Conservation (phyloP, 1,139 yeast genomes). For the Debaryomyces fabryi region DNA sequence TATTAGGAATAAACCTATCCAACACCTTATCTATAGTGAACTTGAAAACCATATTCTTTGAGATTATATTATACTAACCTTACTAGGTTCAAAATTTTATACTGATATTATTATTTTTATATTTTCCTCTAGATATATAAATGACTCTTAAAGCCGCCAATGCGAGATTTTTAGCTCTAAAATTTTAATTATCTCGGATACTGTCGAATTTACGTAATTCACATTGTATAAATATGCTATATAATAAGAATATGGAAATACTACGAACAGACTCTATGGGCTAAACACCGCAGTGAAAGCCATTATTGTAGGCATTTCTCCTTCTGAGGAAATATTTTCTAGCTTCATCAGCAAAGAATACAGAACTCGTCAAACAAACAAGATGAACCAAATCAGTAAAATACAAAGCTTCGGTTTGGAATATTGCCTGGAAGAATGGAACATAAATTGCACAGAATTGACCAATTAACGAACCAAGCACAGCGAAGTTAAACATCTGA, state of each 20-base stretch:
- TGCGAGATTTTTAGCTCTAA: background rate
- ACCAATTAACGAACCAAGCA: conserved; percentile 86
- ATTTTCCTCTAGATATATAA: background rate
- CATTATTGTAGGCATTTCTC: conserved; percentile 3
- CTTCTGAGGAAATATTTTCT: conserved; percentile 51
- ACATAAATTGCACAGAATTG: conserved; percentile 91
- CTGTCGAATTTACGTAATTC: background rate
- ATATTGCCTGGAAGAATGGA: conserved; percentile 86
- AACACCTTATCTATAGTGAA: conserved; percentile 41
- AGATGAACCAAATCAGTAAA: conserved; percentile 69
- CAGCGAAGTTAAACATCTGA: conserved; percentile 91
- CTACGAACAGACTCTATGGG: background rate
- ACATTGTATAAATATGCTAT: background rate
- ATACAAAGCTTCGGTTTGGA: conserved; percentile 89
- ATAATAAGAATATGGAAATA: background rate
- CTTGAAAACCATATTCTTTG: conserved; percentile 38
- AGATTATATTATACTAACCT: background rate
- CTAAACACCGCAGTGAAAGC: conserved; percentile 5
- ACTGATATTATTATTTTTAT: background rate
- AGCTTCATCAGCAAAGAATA: conserved; percentile 81
- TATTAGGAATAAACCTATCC: conserved; percentile 34
- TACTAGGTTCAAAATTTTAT: background rate
- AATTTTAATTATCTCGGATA: background rate
- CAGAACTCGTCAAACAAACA: conserved; percentile 68
- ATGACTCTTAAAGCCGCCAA: background rate